Percentiles rank a stretch among this genome's conserved stretches.
These are phyloP conservation scores for Saccharomyces pastorianus DNA, from an alignment of 1,139 yeast species.

Conservation along the genomic window DNA sequence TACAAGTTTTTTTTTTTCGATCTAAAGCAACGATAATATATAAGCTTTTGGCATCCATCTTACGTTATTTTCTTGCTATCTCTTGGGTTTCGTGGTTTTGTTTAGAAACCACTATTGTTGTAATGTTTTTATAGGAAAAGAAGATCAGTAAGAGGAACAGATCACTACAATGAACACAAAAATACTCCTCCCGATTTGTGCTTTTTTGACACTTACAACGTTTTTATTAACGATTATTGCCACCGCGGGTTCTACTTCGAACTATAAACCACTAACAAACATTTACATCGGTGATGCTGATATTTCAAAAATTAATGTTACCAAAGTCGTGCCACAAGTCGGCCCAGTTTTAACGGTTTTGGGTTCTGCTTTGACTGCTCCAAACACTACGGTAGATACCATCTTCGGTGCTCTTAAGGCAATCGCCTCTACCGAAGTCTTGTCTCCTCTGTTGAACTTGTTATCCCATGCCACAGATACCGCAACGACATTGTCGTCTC, in stretches of 20 bases:
- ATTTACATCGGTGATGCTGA: slow-evolving; percentile 30
- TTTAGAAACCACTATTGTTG: too few relatives aligned
- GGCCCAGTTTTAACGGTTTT: slow-evolving; percentile 24
- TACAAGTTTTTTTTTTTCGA: too few relatives aligned
- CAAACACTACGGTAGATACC: slow-evolving; percentile 14
- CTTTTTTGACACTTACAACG: slow-evolving; percentile 19
- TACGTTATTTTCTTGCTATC: too few relatives aligned
- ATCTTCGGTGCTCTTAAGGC: slow-evolving; percentile 23
- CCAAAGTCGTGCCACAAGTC: slow-evolving; percentile 28
- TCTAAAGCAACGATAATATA: too few relatives aligned
- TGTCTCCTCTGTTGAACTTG: slow-evolving; percentile 24
- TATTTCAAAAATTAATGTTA: slow-evolving; percentile 28
- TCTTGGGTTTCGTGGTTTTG: too few relatives aligned
- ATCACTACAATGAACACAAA: slow-evolving; percentile 7
- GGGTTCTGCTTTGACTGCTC: slow-evolving; percentile 23
- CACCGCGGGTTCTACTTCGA: slow-evolving; percentile 28
- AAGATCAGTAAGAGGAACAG: too few relatives aligned
- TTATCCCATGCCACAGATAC: slow-evolving; percentile 20
- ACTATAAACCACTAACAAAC: slow-evolving; percentile 26
- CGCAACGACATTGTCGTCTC: slow-evolving; percentile 19
- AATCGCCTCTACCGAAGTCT: slow-evolving; percentile 23
- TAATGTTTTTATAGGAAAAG: too few relatives aligned
- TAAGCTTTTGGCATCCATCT: too few relatives aligned
- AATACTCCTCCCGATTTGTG: slow-evolving; percentile 10
- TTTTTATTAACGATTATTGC: slow-evolving; percentile 20